phyloP scores from a whole-genome alignment of 345 rosid genomes.

The Arabidopsis suecica region DNA sequence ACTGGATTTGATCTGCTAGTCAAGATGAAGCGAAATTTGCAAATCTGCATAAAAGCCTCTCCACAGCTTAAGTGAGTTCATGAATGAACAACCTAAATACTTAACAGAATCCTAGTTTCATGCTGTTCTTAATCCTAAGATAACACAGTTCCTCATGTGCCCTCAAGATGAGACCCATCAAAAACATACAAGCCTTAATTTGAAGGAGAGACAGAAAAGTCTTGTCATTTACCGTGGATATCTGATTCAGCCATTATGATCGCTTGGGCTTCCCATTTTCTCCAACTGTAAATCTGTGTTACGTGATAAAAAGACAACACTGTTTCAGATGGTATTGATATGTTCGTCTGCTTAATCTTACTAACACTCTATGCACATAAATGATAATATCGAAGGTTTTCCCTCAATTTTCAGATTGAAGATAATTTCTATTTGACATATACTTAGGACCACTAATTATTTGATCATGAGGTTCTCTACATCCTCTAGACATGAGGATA shows the following conservation, averaged over 20 bases:
- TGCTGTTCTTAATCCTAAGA: not conserved
- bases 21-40: not conserved
- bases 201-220: slow-evolving; percentile 2
- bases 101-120: not conserved
- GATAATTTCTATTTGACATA: not conserved
- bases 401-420: slow-evolving; percentile 7
- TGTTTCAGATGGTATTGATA: not conserved
- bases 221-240: slow-evolving; percentile 56
- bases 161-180: slow-evolving; percentile 10
- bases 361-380: not conserved
- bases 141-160: not conserved
- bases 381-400: not conserved
- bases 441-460: slow-evolving; percentile 1
- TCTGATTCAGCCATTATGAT: slow-evolving; percentile 57
- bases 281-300: slow-evolving; percentile 88
- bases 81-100: not conserved
- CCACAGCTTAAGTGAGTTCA: slow-evolving; percentile 20
- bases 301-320: slow-evolving; percentile 26
- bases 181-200: slow-evolving; percentile 11
- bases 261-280: slow-evolving; percentile 83
- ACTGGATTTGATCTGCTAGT: too few relatives aligned
- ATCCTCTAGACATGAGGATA: not conserved
- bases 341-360: not conserved
- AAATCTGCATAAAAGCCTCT: slow-evolving; percentile 26
- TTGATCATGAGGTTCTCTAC: not conserved